Evolutionary conservation across 768 basidiomycete genomes (phyloP), one percentile per base, ranked within the genome.

Genomic region (Amanita thiersii): DNA sequence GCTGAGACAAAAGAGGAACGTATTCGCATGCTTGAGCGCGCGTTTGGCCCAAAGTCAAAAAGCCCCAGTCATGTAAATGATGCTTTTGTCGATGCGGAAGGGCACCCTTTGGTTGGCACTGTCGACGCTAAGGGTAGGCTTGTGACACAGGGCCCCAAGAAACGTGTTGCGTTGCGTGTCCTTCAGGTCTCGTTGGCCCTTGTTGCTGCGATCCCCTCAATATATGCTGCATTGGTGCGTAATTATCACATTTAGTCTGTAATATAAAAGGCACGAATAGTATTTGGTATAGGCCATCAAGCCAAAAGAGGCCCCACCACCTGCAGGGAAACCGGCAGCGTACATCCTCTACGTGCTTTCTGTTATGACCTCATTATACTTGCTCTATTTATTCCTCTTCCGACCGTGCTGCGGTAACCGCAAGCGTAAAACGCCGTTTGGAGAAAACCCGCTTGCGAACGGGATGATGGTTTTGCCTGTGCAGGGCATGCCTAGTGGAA

Each of bases 401-500:
- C 72, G 72, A 14, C 79, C 77, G 2, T 81, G 75, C 53, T 81
- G 73, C 49, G 69, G 70, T 48, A 46, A 61, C 26, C 49, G 57
- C 38, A 46, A 65, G 4, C 55, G 48, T 17, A 67, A 67, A 42
- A 37, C 53, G 19, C 46, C 50, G 14, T 33, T 33, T 8, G 40
- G 47, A 2, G 43, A 52, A 3, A 55, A 56, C 30, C 53, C 57
- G 6, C 33, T 65, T 12, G 52, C 60, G 1, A 59, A 58, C 19
- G 75, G 73, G 25, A 70, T 76, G 63, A 73, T 78, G 64, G 78
- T 81, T 4, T 69, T 85, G 29, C 80, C 81, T 31, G 72, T 83
- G 2, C 70, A 77, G 28, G 68, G 71, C 9, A 58, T 76, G 8
- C 65, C 64, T 0, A 68, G 67, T 1, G 66, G 64, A 7, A 65